Evolutionary conservation across 305 asterid genomes (phyloP).

Genomic region (Fraxinus baroniana): DNA sequence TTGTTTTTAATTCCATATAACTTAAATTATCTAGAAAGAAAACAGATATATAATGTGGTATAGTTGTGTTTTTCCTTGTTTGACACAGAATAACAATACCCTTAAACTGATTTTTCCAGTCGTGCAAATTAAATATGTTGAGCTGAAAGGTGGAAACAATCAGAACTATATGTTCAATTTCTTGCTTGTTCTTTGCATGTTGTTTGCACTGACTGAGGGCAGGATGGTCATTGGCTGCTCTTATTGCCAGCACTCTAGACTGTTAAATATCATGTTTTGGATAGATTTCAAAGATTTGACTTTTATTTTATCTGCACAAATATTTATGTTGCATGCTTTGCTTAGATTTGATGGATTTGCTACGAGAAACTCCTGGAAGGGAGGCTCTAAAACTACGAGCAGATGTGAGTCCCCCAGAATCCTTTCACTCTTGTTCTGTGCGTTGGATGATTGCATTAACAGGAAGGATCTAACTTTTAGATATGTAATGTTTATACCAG

Average conservation of each 20-base stretch:
- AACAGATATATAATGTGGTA: background rate
- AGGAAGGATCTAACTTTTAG: background rate
- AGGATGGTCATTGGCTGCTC: background rate
- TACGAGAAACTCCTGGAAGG: slow-evolving; percentile 82
- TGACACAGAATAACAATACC: background rate
- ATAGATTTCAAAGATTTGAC: background rate
- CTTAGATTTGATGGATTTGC: slow-evolving; percentile 75
- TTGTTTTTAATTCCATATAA: background rate
- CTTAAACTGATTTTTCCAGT: background rate
- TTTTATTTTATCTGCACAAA: background rate
- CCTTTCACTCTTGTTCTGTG: slow-evolving; percentile 1
- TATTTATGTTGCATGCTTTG: slow-evolving; percentile 14
- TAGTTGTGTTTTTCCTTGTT: background rate
- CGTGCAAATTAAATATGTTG: background rate
- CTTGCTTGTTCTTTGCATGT: background rate
- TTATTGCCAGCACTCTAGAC: background rate
- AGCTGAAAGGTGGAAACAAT: background rate
- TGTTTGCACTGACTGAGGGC: background rate
- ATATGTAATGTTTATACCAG: slow-evolving; percentile 35
- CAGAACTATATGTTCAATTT: background rate
- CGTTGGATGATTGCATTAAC: background rate
- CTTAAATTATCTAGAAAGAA: background rate
- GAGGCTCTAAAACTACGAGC: slow-evolving; percentile 84
- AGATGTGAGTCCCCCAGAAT: slow-evolving; percentile 50
- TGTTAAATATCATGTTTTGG: background rate